Percentiles rank a stretch among this genome's conserved stretches.
Evolutionary conservation across 2,329 filamentous ascomycete genomes (phyloP).

Genomic region (Phoma herbarum): DNA sequence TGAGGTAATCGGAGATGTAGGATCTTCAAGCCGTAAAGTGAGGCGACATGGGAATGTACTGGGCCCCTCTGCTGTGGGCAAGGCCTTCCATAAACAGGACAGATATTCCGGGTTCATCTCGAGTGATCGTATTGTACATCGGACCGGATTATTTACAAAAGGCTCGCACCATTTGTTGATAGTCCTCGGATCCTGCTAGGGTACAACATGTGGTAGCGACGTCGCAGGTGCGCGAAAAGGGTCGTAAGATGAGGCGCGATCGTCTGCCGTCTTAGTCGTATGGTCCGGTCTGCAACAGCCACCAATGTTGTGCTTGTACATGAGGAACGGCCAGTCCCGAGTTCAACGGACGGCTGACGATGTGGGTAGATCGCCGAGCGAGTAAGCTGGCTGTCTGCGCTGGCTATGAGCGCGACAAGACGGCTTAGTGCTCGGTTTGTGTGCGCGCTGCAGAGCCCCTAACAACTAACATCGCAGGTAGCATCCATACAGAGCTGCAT

Average conservation of each 20-base stretch:
- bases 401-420: constrained; percentile 40
- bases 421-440: constrained; percentile 23
- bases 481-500: constrained; percentile 14
- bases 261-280: constrained; percentile 30
- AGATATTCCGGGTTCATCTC: background rate
- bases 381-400: constrained; percentile 44
- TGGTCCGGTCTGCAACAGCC: constrained; percentile 28
- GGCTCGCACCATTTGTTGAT: background rate
- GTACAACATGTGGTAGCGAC: constrained; percentile 27
- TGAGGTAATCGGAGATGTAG: background rate
- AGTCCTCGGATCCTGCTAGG: background rate
- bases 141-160: background rate
- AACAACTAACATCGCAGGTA: constrained; percentile 13
- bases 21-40: constrained; percentile 26
- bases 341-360: constrained; percentile 38
- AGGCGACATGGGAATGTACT: constrained; percentile 22
- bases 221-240: constrained; percentile 32
- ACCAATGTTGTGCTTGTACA: constrained; percentile 38
- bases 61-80: background rate
- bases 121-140: background rate
- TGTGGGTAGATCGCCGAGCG: constrained; percentile 50
- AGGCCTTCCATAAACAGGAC: background rate
- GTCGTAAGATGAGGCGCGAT: constrained; percentile 41
- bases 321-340: constrained; percentile 49
- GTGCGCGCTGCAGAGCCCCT: constrained; percentile 23